Evolutionary conservation across 306 rosid species (phyloP), one percentile per base, ranked within the genome.

Genomic region (Datisca glomerata): DNA sequence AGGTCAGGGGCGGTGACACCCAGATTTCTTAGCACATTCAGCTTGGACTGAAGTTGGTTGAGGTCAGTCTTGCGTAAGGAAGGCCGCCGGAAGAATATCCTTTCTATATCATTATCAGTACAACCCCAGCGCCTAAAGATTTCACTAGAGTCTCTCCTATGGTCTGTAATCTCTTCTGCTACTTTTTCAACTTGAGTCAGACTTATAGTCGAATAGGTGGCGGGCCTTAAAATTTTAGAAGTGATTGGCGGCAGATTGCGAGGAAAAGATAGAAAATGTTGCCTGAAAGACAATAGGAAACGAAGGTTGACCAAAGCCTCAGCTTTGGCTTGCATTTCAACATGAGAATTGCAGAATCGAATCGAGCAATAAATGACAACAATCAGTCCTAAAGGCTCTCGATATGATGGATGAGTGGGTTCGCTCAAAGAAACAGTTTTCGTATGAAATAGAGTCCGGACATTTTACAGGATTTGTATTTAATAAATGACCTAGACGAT

Each of bases 121-220:
- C 95, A 85, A 43, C 93, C 95, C 81, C 80, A 74, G 52, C 57
- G 69, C 38, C 53, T 60, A 32, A 85, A 50, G 59, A 76, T 56
- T 23, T 69, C 73, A 15, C 45, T 28, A 16, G 77, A 57, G 46
- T 58, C 49, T 10, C 18, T 48, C 11, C 60, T 31, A 7, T 64
- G 49, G 38, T 41, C 51, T 20, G 3, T 7, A 8, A 2, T 1
- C 8, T 54, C 76, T 21, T 61, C 46, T n/a, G 15, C 49, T 35
- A 2, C 53, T 5, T 18, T 54, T 23, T 61, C 51, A 14, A 11
- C 53, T 56, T 64, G 51, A 34, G 48, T 38, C 13, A 41, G 72
- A 66, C 76, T 53, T 41, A 15, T 47, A 0, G 83, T 85, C 71
- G 76, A 85, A 80, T 36, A 72, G 41, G 66, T 70, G 56, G 85